Conservation (phyloP, 176 grass and related monocot species). For the Aegilops bicornis region DNA sequence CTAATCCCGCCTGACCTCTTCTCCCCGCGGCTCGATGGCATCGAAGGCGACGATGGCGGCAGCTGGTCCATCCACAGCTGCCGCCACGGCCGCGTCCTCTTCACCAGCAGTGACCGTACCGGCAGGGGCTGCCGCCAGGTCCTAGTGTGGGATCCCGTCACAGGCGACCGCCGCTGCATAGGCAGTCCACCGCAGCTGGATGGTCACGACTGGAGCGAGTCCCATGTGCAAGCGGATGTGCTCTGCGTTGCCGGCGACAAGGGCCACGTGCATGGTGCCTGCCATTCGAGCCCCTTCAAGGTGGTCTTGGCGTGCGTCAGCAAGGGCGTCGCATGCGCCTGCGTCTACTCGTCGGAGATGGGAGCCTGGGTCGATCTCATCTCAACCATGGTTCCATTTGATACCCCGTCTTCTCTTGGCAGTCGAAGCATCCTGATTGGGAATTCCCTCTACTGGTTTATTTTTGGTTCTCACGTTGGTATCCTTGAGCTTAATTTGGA, state of each 20-base stretch:
- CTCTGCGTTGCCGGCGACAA: not conserved
- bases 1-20: not conserved
- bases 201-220: too few relatives aligned
- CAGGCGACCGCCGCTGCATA: not conserved
- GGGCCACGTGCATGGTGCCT: too few relatives aligned
- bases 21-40: not conserved
- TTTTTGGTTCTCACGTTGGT: not conserved
- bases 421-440: not conserved
- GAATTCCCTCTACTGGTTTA: not conserved
- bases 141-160: not conserved
- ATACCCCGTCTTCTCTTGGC: not conserved
- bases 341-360: not conserved
- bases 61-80: not conserved
- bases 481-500: not conserved
- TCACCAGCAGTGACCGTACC: not conserved
- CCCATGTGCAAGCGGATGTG: not conserved
- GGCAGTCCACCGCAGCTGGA: not conserved
- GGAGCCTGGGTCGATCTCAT: not conserved
- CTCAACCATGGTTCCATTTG: not conserved
- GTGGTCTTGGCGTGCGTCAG: not conserved
- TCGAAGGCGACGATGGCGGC: too few relatives aligned
- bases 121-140: not conserved
- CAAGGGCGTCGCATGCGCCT: not conserved
- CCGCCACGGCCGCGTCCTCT: not conserved
- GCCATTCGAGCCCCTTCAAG: too few relatives aligned